Percentiles rank a stretch among this genome's conserved stretches.
phyloP scores from a whole-genome alignment of 2,329 filamentous ascomycete genomes.

The Verticillium dahliae region DNA sequence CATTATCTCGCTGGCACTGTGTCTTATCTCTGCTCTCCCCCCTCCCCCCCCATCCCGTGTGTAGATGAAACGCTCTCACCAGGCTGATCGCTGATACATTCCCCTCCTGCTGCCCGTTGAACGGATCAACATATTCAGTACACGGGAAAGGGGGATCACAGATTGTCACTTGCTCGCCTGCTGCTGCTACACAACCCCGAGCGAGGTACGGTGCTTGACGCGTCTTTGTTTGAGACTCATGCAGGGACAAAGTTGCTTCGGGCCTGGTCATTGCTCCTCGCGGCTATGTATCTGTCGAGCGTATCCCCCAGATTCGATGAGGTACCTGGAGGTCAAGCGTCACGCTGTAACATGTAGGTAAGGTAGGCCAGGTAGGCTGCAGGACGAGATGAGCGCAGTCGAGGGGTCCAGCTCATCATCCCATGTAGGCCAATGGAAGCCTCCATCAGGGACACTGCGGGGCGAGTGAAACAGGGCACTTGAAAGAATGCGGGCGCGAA shows the following conservation, averaged over 20 bases:
- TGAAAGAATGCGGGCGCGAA: background rate
- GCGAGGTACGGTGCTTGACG: too few species aligned
- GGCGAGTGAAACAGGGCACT: background rate
- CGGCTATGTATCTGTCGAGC: background rate
- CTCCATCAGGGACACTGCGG: background rate
- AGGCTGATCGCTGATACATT: background rate
- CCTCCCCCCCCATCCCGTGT: background rate
- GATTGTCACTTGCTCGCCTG: background rate
- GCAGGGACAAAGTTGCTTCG: background rate
- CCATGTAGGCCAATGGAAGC: background rate
- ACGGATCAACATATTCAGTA: background rate
- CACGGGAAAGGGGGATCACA: background rate
- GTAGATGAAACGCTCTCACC: background rate
- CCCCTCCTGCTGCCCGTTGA: background rate
- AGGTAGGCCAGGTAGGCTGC: background rate
- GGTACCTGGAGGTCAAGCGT: background rate
- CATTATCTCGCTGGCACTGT: background rate
- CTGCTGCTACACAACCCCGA: too few species aligned
- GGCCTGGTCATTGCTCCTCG: too few species aligned
- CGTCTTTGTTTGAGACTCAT: background rate
- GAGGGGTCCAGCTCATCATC: background rate
- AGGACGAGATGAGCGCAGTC: background rate
- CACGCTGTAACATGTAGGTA: background rate
- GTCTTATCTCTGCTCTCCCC: background rate
- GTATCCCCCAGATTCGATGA: background rate